phyloP scores from a whole-genome alignment of 345 rosid species.

The Rhodamnia argentea region DNA sequence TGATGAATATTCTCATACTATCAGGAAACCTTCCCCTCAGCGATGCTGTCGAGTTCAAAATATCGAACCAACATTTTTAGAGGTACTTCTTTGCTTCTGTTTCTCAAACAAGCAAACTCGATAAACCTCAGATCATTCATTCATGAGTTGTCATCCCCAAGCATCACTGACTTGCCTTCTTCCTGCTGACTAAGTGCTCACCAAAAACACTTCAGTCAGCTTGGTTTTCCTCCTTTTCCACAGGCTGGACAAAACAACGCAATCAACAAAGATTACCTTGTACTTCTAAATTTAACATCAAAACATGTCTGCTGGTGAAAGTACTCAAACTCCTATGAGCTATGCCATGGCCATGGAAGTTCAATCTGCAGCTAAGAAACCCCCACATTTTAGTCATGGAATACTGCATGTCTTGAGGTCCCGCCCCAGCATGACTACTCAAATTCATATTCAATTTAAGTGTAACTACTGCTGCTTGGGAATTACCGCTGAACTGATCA shows the following conservation, averaged over 20 bases:
- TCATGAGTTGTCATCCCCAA: not conserved
- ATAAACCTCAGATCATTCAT: not conserved
- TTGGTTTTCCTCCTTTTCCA: not conserved
- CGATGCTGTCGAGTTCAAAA: not conserved
- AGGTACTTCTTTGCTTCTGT: not conserved
- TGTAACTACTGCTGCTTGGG: not conserved
- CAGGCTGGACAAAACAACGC: not conserved
- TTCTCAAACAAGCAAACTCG: not conserved
- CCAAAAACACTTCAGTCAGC: not conserved
- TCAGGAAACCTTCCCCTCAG: not conserved
- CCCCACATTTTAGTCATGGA: not conserved
- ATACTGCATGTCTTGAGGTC: not conserved
- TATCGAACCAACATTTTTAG: not conserved
- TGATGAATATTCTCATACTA: not conserved
- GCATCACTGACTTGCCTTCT: not conserved
- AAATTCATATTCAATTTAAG: not conserved
- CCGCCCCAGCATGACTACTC: not conserved
- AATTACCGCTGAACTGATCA: not conserved
- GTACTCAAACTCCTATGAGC: not conserved
- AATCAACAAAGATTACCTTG: not conserved
- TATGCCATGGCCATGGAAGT: not conserved
- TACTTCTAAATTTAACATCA: not conserved
- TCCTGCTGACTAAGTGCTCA: not conserved
- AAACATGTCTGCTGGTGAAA: not conserved
- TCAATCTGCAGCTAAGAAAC: not conserved